Evolutionary conservation across 1,284 basidiomycete genomes (phyloP).

Genomic region (Cutaneotrichosporon sp.): DNA sequence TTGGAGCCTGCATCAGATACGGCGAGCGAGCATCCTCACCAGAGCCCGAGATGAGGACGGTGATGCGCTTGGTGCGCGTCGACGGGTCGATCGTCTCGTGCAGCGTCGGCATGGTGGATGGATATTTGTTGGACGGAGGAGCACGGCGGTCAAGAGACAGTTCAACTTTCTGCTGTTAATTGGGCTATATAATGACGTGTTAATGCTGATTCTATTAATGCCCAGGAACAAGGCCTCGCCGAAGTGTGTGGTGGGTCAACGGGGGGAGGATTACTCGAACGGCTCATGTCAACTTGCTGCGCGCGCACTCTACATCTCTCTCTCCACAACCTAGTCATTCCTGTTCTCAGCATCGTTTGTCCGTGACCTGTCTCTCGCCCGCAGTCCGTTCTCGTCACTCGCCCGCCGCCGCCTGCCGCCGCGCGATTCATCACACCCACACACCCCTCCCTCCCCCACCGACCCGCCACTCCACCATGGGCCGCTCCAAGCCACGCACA

Average conservation of each 20-base stretch:
- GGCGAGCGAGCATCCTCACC: conserved; percentile 58
- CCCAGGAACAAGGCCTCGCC: no score
- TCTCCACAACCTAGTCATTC: no score
- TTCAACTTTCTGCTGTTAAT: background rate
- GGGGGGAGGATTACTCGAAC: no score
- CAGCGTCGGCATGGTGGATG: conserved; percentile 30
- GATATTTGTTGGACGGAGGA: background rate
- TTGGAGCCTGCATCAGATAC: conserved; percentile 73
- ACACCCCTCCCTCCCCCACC: background rate
- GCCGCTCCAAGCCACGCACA: conserved; percentile 46
- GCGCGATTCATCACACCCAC: background rate
- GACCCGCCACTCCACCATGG: conserved; percentile 33
- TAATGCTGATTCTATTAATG: no score
- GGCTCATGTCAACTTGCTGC: no score
- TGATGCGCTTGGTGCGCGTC: conserved; percentile 54
- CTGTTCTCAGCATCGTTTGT: no score
- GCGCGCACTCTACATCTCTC: no score
- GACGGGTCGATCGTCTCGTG: conserved; percentile 26
- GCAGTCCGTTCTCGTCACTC: background rate
- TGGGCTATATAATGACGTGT: background rate
- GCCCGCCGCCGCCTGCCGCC: no score
- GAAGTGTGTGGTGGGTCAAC: no score
- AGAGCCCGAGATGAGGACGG: conserved; percentile 78
- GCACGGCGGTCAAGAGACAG: background rate
- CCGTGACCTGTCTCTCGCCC: no score